Conservation (phyloP, 2,329 filamentous ascomycete species). For the Ophiocordyceps polyrhachis-furcata region DNA sequence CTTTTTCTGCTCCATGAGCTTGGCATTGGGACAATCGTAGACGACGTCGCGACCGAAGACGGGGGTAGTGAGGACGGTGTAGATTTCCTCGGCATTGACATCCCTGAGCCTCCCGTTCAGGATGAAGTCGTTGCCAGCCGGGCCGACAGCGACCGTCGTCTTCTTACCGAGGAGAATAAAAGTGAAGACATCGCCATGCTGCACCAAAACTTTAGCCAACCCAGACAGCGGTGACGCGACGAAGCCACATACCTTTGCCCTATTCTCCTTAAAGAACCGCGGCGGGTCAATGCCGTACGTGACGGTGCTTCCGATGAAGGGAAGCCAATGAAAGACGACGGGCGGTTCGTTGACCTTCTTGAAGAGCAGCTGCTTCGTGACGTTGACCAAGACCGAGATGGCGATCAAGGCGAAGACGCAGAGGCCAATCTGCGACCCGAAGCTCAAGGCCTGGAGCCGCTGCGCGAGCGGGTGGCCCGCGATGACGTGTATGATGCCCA, state of each 20-base stretch:
- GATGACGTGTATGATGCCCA: constrained; percentile 37
- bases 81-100: constrained; percentile 80
- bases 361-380: constrained; percentile 61
- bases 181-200: constrained; percentile 83
- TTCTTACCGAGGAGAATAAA: constrained; percentile 78
- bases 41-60: constrained; percentile 74
- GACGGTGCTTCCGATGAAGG: constrained; percentile 75
- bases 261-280: constrained; percentile 60
- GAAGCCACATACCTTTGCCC: constrained; percentile 44
- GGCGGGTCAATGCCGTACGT: constrained; percentile 92
- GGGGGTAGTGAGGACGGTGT: constrained; percentile 53
- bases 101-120: constrained; percentile 82
- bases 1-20: constrained; percentile 95
- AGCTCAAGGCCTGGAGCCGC: constrained; percentile 28
- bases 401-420: constrained; percentile 24
- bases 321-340: constrained; percentile 65
- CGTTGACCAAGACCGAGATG: constrained; percentile 53
- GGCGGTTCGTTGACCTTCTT: constrained; percentile 69
- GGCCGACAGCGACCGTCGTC: constrained; percentile 70
- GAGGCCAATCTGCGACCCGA: constrained; percentile 27
- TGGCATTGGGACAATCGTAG: constrained; percentile 79
- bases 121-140: constrained; percentile 76
- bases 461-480: constrained; percentile 29
- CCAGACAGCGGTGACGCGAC: too few relatives aligned
- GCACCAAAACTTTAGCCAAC: neutral